Conservation (phyloP, 495 filamentous ascomycete species). For the Podospora pseudoanserina region DNA sequence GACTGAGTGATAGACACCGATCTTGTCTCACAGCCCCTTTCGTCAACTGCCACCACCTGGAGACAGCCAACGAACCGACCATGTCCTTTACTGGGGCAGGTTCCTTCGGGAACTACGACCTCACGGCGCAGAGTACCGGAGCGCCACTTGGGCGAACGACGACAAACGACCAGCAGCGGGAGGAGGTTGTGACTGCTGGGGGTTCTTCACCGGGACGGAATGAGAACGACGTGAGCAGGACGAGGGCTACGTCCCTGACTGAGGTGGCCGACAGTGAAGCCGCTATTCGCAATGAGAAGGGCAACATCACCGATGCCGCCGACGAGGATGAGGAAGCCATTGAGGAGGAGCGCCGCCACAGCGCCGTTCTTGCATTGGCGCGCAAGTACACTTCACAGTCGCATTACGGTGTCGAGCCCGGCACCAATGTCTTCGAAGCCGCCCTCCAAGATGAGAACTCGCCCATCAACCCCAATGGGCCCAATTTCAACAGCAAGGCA, state of each 20-base stretch:
- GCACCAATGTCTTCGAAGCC: constrained; percentile 37
- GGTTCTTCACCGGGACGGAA: constrained; percentile 21
- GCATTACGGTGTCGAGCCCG: constrained; percentile 23
- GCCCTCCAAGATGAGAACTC: constrained; percentile 36
- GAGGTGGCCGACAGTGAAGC: constrained; percentile 30
- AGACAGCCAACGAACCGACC: background rate
- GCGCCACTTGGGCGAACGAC: constrained; percentile 22
- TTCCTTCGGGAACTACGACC: constrained; percentile 46
- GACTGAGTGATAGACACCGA: background rate
- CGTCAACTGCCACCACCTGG: constrained; percentile 2
- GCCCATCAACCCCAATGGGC: constrained; percentile 50
- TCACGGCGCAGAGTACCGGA: constrained; percentile 38
- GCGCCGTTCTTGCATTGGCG: constrained; percentile 45
- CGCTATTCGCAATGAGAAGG: constrained; percentile 25
- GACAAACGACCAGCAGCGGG: constrained; percentile 26
- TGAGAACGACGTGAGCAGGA: constrained; percentile 26
- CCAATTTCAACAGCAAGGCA: constrained; percentile 49
- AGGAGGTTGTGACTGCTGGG: constrained; percentile 3
- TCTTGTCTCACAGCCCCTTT: constrained; percentile 6
- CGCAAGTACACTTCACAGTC: constrained; percentile 45
- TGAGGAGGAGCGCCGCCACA: constrained; percentile 41
- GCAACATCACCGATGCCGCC: constrained; percentile 25
- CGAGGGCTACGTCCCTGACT: constrained; percentile 35
- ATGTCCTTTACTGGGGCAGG: constrained; percentile 44
- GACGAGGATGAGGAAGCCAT: constrained; percentile 39